Evolutionary conservation across 192 early-diverging fungal species (phyloP).

Genomic region (Allomyces javanicus): DNA sequence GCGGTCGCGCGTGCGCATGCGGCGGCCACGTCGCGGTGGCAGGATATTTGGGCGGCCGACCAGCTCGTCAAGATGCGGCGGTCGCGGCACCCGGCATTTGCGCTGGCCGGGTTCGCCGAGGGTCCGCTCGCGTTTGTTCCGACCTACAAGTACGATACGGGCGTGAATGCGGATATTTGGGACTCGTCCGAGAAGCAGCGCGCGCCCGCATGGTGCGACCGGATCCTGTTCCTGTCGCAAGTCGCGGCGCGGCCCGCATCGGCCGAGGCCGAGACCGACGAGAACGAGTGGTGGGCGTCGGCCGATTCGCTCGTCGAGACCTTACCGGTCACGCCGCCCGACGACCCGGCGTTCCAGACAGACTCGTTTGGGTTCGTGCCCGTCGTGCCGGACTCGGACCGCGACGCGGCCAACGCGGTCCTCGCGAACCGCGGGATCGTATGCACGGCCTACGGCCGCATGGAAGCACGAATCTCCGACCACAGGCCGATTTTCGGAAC

Average conservation of each 20-base stretch:
- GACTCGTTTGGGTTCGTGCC: neutral
- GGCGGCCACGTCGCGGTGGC: neutral
- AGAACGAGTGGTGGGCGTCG: no score
- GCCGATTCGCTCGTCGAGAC: no score
- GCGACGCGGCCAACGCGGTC: neutral
- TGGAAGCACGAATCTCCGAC: conserved; percentile 1
- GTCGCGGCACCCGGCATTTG: conserved; percentile 40
- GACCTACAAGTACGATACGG: conserved; percentile 93
- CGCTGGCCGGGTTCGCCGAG: conserved; percentile 57
- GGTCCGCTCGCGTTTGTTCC: conserved; percentile 62
- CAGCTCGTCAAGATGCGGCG: conserved; percentile 8
- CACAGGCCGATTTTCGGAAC: conserved; percentile 2
- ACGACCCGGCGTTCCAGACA: neutral
- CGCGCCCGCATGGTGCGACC: conserved; percentile 90
- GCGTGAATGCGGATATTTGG: conserved; percentile 42
- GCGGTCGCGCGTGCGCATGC: neutral
- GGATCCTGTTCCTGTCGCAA: conserved; percentile 36
- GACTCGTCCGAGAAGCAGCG: conserved; percentile 88
- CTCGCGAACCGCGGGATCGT: neutral
- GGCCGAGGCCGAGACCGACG: neutral
- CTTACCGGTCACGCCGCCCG: no score
- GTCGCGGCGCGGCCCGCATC: neutral
- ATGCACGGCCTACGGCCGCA: neutral
- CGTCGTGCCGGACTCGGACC: neutral
- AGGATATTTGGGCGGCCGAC: neutral